These are phyloP conservation scores for Allantophomopsis lycopodina DNA, from an alignment of 2,329 filamentous ascomycete genomes.

Conservation along the genomic window DNA sequence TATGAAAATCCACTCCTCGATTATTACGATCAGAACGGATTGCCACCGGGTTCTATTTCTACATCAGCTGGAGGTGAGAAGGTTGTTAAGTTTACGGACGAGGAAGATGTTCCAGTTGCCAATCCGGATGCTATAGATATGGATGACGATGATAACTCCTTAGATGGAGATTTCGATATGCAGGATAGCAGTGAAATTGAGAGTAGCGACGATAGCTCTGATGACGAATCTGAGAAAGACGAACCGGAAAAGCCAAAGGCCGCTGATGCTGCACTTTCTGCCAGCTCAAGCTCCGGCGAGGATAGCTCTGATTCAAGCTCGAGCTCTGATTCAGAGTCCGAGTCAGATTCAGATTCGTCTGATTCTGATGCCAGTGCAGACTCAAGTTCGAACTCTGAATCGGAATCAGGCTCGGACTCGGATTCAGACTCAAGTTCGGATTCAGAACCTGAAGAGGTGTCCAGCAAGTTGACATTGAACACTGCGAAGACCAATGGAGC, in stretches of 20 bases:
- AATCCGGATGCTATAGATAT: slow-evolving; percentile 6
- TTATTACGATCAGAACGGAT: slow-evolving; percentile 16
- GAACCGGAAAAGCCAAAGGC: neutral
- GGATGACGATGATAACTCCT: slow-evolving; percentile 7
- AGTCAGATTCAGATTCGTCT: slow-evolving; percentile 10
- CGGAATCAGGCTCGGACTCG: slow-evolving; percentile 15
- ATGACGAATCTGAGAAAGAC: slow-evolving; percentile 5
- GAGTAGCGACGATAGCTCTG: slow-evolving; percentile 10
- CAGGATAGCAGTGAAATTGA: neutral
- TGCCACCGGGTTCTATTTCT: slow-evolving; percentile 16
- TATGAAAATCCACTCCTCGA: slow-evolving; percentile 13
- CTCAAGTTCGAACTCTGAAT: slow-evolving; percentile 3
- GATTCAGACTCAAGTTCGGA: slow-evolving; percentile 24
- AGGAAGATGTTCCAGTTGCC: slow-evolving; percentile 2
- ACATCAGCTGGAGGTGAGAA: slow-evolving; percentile 10
- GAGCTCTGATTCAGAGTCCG: slow-evolving; percentile 15
- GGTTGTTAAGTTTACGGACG: neutral
- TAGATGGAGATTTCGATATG: slow-evolving; percentile 7
- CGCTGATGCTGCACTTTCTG: slow-evolving; percentile 1
- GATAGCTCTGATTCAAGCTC: slow-evolving; percentile 10
- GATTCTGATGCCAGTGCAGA: too few relatives aligned
- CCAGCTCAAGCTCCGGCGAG: slow-evolving; percentile 6
- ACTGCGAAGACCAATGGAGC: neutral
- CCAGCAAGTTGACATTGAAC: slow-evolving; percentile 16
- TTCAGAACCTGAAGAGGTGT: slow-evolving; percentile 22